Evolutionary conservation across 495 filamentous ascomycete species (phyloP), one percentile per base, ranked within the genome.

Genomic region (Penicillium fimorum): DNA sequence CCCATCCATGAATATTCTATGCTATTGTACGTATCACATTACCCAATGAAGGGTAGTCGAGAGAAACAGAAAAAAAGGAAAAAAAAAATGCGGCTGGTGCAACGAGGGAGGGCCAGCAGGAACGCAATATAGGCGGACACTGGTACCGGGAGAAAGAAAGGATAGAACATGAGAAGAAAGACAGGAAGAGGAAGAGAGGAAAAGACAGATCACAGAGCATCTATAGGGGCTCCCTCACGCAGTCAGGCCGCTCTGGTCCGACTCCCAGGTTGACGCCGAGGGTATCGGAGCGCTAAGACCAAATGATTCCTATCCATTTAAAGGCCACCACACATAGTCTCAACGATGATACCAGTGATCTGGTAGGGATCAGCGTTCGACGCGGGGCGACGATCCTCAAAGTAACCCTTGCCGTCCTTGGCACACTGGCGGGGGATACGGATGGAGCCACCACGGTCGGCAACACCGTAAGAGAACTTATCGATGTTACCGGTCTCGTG

Each of bases 301-400:
- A 71, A 73, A 72, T 67, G 65, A 65, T 59, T 68, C 60, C 58
- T 62, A 46, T 57, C 48, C 29, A 64, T 70, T 66, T 77, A 77
- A 18, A 71, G 58, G 55, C 74, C 76, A 74, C 76, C 76, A 59
- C 75, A 77, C 61, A 78, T 71, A 67, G 87, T 90, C 81, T 92
- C 87, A 73, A 92, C 89, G 68, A 95, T 88, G 70, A 96, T 94
- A 68, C 89, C 89, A 57, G 91, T 95, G 70, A 96, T 92, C 78
- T 92, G 92, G 79, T 98, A 98, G 25, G 94, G 94, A 76, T 95
- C 91, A 60, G 86, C 94, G 71, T 98, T 98, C 69, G 87, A 92
- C 43, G 94, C 94, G 44, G 94, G 94, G 64, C 94, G 83, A 70
- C 94, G 86, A 65, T 98, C 94, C 81, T 98, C 94, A 61, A 98